phyloP scores from a whole-genome alignment of 768 basidiomycete species.

The Paxillus rubicundulus region DNA sequence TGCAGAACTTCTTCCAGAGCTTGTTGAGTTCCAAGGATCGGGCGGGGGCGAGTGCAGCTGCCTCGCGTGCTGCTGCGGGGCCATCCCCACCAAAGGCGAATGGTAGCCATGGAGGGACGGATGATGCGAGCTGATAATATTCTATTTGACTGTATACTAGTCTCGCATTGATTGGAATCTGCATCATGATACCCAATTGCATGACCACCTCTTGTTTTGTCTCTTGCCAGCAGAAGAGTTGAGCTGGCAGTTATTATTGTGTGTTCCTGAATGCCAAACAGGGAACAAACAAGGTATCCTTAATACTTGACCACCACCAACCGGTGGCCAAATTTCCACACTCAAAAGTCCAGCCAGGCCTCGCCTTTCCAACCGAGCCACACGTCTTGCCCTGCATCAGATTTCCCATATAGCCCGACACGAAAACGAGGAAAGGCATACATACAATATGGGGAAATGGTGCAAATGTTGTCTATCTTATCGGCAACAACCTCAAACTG shows the following conservation, averaged over 20 bases:
- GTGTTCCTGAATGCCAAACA: conserved; percentile 11
- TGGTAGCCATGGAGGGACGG: conserved; percentile 35
- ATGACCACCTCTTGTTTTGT: neutral
- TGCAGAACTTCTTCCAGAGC: conserved; percentile 88
- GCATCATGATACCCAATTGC: neutral
- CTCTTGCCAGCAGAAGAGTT: neutral
- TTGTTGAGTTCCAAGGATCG: conserved; percentile 71
- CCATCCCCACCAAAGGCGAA: conserved; percentile 31
- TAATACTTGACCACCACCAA: conserved; percentile 9
- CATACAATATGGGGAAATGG: conserved; percentile 68
- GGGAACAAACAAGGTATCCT: conserved; percentile 13
- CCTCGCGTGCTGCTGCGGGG: conserved; percentile 18
- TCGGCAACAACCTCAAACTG: neutral
- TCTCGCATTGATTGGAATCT: neutral
- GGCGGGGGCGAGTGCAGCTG: conserved; percentile 32
- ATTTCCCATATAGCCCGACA: neutral
- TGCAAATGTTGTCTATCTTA: conserved; percentile 29
- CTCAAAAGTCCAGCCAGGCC: neutral
- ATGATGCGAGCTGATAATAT: conserved; percentile 34
- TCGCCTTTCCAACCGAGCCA: conserved; percentile 9
- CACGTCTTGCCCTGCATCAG: conserved; percentile 23
- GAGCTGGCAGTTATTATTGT: conserved; percentile 1
- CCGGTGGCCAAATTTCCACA: conserved; percentile 4
- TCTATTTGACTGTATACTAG: neutral
- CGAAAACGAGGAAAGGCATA: conserved; percentile 3